Base-by-base conservation (phyloP, 2,329 filamentous ascomycete genomes). In the Drechslerella coelobrocha region DNA sequence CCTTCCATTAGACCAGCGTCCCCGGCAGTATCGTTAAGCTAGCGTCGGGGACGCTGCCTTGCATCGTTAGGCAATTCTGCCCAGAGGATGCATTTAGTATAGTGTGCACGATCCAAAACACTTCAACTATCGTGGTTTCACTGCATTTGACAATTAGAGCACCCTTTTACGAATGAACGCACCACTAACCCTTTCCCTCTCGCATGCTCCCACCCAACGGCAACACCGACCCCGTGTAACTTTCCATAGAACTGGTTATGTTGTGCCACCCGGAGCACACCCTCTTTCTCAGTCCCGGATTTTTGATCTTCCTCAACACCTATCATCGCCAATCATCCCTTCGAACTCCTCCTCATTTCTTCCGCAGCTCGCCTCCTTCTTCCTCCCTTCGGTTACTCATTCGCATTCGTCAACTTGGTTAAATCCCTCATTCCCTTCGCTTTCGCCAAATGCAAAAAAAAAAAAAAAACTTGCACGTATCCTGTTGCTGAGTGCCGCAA, bases 51-150 rank as follows among this genome's bases (percentile, higher is more conserved):
- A n/a, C n/a, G n/a, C n/a, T n/a, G n/a, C n/a, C n/a, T n/a, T n/a
- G n/a, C n/a, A n/a, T n/a, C 17, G 34, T 21, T 27, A 34, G 48
- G 53, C 53, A 52, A 50, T 61, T 53, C 57, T 59, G 59, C 53
- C 65, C 37, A 62, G 50, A 66, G 21, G 27, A 69, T 69, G 65
- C 65, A 69, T 69, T 48, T 50, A 62, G 65, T 48, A 39, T 69
- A 62, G 65, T 69, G 57, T 68, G 55, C 59, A 41, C 57, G 61
- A 62, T 52, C 43, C 65, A 57, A 62, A 69, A 69, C 65, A 69
- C 45, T 62, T 69, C 65, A 57, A 69, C 47, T 69, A 57, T 62
- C 65, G 45, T 57, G 57, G 57, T 69, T 57, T 51, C 65, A 69
- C 65, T 39, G 27, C 57, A 57, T 61, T 54, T 47, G 27, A 69